These are phyloP conservation scores for Nicotiana tabacum DNA, from an alignment of 257 asterid genomes.

Conservation along the genomic window DNA sequence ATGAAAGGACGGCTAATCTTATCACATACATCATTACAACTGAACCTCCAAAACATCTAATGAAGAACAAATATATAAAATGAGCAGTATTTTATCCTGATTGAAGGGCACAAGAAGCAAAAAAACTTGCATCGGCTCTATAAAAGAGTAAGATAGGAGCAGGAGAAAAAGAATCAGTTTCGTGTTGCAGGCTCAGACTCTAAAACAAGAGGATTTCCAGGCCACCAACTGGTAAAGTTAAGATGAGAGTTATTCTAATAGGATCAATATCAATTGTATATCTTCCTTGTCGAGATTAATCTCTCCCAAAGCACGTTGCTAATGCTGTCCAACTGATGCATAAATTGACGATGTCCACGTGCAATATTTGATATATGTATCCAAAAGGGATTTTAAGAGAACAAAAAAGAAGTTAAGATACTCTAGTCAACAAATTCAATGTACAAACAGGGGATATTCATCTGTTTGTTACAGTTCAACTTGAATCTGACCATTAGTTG, in stretches of 20 bases:
- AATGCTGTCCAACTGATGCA: slow-evolving; percentile 71
- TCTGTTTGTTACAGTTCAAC: neutral
- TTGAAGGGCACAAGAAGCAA: neutral
- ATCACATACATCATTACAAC: neutral
- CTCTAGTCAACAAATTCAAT: neutral
- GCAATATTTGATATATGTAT: slow-evolving; percentile 54
- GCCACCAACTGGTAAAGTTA: slow-evolving; percentile 32
- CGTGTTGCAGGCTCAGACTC: slow-evolving; percentile 6
- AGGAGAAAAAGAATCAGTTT: slow-evolving; percentile 16
- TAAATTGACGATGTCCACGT: slow-evolving; percentile 73
- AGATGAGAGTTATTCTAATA: slow-evolving; percentile 19
- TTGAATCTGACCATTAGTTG: too few relatives aligned
- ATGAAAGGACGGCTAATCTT: neutral
- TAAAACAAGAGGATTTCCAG: slow-evolving; percentile 35
- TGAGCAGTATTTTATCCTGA: slow-evolving; percentile 5
- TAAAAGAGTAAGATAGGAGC: neutral
- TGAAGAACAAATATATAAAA: slow-evolving; percentile 3
- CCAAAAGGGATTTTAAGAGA: neutral
- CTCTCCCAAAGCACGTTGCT: slow-evolving; percentile 40
- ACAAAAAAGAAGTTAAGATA: neutral
- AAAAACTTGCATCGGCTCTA: neutral
- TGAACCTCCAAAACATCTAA: neutral
- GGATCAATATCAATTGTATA: slow-evolving; percentile 17
- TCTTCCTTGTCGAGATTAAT: slow-evolving; percentile 11
- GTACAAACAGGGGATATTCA: neutral